Base-by-base conservation (phyloP, 1,284 basidiomycete species). In the Schizophyllum commune region DNA sequence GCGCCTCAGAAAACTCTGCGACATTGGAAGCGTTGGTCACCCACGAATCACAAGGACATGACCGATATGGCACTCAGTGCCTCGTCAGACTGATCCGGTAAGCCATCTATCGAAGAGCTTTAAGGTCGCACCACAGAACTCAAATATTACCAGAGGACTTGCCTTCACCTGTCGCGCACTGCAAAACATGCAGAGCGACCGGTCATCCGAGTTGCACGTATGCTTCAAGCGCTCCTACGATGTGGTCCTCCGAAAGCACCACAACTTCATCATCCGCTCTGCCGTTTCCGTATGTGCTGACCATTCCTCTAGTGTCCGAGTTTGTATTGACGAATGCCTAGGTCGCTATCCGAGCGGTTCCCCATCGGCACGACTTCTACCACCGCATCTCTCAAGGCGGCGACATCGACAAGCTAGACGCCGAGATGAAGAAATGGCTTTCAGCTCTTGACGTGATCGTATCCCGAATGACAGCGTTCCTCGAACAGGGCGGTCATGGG, bases 321-420 rank as follows among this genome's bases (percentile, higher is more conserved):
- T 27, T 3, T 27, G 3, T 27, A 5, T 27, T 27, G 27, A 27
- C 27, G 5, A 56, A 58, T 57, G 52, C 58, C 60, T 55, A 96
- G 92, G 83, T 98, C 61, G 96, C 96, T 7, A 94, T 99, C 75
- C 91, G 91, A 68, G 92, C 96, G 0, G 96, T 92, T 64, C 96
- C 96, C 1, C 86, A 88, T 70, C 89, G 96, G 56, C 79, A 80
- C 34, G 91, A 92, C 64, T 98, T 99, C 72, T 94, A 94, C 74
- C 76, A 78, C 56, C 89, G 92, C 66, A 83, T 99, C 58, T 82
- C 86, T 21, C 92, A 98, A 76, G 89, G 96, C 34, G 93, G 88
- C 20, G 81, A 86, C 19, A 75, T 83, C 21, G 88, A 89, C 59
- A 87, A 86, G 68, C 88, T 98, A 56, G 81, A 90, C 58, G 72